Conservation (phyloP, 495 filamentous ascomycete species). For the Aspergillus heteromorphus region DNA sequence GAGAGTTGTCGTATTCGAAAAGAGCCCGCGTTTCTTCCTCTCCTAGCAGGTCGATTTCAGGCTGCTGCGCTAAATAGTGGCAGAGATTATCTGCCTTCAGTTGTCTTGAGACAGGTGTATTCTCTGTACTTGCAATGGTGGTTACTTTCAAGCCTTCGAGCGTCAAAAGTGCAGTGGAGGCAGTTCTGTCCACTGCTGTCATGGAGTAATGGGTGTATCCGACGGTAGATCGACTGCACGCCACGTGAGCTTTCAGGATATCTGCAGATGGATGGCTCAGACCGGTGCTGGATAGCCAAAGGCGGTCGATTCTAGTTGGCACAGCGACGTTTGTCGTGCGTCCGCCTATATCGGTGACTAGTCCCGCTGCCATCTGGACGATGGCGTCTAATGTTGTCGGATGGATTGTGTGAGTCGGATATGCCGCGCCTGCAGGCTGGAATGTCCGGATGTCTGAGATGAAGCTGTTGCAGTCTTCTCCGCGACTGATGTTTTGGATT, state of each 20-base stretch:
- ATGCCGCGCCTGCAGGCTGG: background rate
- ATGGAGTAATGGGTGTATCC: background rate
- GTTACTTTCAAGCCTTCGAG: slow-evolving; percentile 1
- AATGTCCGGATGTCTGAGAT: background rate
- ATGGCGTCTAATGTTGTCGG: slow-evolving; percentile 25
- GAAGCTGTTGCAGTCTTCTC: background rate
- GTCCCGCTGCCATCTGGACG: slow-evolving; percentile 14
- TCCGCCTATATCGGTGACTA: background rate
- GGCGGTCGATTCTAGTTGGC: slow-evolving; percentile 1
- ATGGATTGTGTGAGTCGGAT: slow-evolving; percentile 18
- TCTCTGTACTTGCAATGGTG: background rate
- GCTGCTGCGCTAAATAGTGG: slow-evolving; percentile 1
- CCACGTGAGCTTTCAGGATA: slow-evolving; percentile 1
- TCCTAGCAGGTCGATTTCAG: background rate
- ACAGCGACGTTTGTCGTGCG: background rate
- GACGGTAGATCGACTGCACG: background rate
- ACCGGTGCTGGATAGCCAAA: slow-evolving; percentile 3
- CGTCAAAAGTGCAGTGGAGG: background rate
- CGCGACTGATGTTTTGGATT: background rate
- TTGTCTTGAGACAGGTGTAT: background rate
- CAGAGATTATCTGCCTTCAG: slow-evolving; percentile 2
- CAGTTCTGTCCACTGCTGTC: background rate
- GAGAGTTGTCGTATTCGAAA: background rate
- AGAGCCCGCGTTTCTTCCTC: background rate
- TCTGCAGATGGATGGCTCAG: background rate